Conservation (phyloP, 2,329 filamentous ascomycete genomes). For the Xylaria sp. region DNA sequence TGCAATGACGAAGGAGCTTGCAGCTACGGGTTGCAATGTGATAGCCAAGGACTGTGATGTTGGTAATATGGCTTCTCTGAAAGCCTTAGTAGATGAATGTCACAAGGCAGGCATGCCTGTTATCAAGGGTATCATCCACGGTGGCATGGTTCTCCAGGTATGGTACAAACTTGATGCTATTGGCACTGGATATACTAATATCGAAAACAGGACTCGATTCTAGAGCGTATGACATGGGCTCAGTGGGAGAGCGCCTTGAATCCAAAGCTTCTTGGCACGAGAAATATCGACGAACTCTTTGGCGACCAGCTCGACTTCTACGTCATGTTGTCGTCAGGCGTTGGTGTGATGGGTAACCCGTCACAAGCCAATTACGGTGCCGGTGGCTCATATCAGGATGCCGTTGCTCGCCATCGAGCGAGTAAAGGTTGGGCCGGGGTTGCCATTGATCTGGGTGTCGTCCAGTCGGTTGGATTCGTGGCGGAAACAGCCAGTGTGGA, state of each 20-base stretch:
- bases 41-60: constrained; percentile 23
- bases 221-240: constrained; percentile 21
- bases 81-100: constrained; percentile 2
- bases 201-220: constrained; percentile 18
- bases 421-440: constrained; percentile 16
- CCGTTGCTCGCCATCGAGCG: constrained; percentile 21
- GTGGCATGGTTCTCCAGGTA: constrained; percentile 30
- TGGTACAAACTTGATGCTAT: not conserved
- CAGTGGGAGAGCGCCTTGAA: constrained; percentile 18
- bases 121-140: constrained; percentile 25
- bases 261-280: constrained; percentile 14
- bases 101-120: constrained; percentile 4
- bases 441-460: constrained; percentile 20
- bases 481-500: constrained; percentile 19
- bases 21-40: constrained; percentile 13
- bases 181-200: not conserved
- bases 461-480: constrained; percentile 25
- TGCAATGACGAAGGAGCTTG: constrained; percentile 31
- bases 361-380: constrained; percentile 28
- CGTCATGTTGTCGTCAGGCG: constrained; percentile 24
- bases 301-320: constrained; percentile 22
- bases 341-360: constrained; percentile 11
- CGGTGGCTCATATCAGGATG: constrained; percentile 22
- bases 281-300: constrained; percentile 22
- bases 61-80: constrained; percentile 3